Base-by-base conservation (phyloP, 2,329 filamentous ascomycete species). In the Pseudogymnoascus sp. region DNA sequence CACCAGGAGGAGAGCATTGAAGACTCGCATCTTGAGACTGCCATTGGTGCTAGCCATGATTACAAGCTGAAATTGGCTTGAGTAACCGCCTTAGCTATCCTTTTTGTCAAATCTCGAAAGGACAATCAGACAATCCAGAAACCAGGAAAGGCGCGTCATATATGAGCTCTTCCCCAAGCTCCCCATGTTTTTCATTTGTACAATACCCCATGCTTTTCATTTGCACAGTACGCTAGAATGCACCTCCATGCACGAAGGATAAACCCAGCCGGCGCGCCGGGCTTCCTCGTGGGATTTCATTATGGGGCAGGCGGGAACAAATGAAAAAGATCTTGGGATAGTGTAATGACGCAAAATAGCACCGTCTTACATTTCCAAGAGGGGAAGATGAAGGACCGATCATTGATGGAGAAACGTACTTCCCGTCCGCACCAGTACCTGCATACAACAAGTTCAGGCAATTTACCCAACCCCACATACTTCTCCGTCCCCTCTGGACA, bases 351-450 rank as follows among this genome's bases (percentile, higher is more conserved):
- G 45, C 45, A 19, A 33, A 19, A 19, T 55, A 55, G 28, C 2
- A 19, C 25, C 45, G 9, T 33, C 45, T 33, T 33, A 30, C 45
- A 33, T 11, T 33, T 55, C 45, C 45, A 33, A 33, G 45, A 55
- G 45, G 45, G 45, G 45, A 55, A 30, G 45, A 19, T 16, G n/a
- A 55, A 33, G 45, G 19, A 55, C 33, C 25, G 45, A 55, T 55
- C 45, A 55, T 55, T 55, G 45, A 55, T 55, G 45, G 45, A 55
- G 45, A 55, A 55, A 55, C 45, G 25, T 55, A 55, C 45, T 55
- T 55, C 25, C 45, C 25, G 45, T 11, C 45, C 25, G 45, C 11
- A 33, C 6, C 25, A 7, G 45, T 55, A 33, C 45, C 25, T 33
- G 9, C 45, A 55, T 55, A 19, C 25, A 12, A 14, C 6, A 52